Evolutionary conservation across 768 basidiomycete genomes (phyloP).

Genomic region (Termitomyces sp.): DNA sequence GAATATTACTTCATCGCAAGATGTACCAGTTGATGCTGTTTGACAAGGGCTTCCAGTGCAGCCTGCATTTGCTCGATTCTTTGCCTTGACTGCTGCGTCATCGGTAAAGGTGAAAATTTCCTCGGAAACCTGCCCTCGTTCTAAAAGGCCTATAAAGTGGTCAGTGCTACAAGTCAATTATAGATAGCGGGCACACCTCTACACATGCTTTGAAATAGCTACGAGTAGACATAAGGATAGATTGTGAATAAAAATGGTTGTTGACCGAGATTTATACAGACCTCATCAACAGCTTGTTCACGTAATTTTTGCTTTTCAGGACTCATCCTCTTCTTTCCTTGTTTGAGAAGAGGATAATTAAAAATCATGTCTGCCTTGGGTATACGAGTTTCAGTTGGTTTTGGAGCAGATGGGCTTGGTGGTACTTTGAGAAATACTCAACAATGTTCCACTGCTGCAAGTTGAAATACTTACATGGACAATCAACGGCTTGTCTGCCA

Average conservation of each 20-base stretch:
- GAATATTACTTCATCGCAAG: constrained; percentile 7
- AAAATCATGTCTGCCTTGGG: constrained; percentile 4
- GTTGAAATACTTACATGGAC: not conserved
- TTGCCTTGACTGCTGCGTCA: not conserved
- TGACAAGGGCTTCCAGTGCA: constrained; percentile 5
- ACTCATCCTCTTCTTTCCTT: constrained; percentile 6
- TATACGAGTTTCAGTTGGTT: constrained; percentile 3
- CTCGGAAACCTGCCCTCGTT: not conserved
- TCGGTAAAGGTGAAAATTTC: constrained; percentile 7
- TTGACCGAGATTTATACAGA: not conserved
- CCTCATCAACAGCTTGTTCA: constrained; percentile 6
- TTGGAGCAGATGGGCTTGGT: not conserved
- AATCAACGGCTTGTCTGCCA: not conserved
- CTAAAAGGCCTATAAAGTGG: not conserved
- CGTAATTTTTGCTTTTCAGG: not conserved
- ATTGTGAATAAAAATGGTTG: too few species aligned
- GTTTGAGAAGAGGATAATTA: not conserved
- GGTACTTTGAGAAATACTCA: not conserved
- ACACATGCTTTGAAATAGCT: constrained; percentile 10
- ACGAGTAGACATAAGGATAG: too few species aligned
- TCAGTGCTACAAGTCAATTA: not conserved
- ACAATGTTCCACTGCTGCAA: not conserved
- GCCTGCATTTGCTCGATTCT: constrained; percentile 3
- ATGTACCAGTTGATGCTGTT: constrained; percentile 1
- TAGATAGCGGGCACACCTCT: not conserved